phyloP scores from a whole-genome alignment of 176 grass and related monocot genomes.

The Puccinellia tenuiflora region DNA sequence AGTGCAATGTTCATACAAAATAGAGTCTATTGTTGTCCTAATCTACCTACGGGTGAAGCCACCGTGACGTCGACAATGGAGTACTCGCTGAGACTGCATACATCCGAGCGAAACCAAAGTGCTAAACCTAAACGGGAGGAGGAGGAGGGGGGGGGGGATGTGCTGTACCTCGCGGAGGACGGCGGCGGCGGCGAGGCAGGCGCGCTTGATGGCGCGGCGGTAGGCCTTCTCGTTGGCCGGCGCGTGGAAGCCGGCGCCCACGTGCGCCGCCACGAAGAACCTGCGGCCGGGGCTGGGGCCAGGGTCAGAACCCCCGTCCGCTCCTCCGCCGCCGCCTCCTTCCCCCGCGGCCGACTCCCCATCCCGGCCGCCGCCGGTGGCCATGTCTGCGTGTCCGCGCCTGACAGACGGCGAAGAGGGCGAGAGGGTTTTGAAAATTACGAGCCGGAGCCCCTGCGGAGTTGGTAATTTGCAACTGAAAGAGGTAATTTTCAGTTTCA shows the following conservation, averaged over 20 bases:
- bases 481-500: not conserved
- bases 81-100: not conserved
- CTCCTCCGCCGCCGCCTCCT: not conserved
- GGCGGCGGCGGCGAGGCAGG: conserved; percentile 62
- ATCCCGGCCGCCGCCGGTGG: not conserved
- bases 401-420: not conserved
- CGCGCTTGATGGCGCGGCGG: conserved; percentile 68
- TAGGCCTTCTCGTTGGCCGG: conserved; percentile 73
- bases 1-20: no score
- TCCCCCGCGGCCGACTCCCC: conserved; percentile 10
- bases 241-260: conserved; percentile 81
- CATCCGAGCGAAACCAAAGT: not conserved
- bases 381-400: not conserved
- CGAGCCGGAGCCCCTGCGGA: not conserved
- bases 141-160: not conserved
- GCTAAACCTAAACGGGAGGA: not conserved
- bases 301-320: not conserved
- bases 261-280: conserved; percentile 81
- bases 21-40: no score
- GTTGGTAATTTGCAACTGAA: not conserved
- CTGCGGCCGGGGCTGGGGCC: not conserved
- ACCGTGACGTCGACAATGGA: no score
- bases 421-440: not conserved
- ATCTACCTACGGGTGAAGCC: no score
- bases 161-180: conserved; percentile 50